phyloP scores from a whole-genome alignment of 2,329 filamentous ascomycete genomes.

The Penicillium rolfsii region DNA sequence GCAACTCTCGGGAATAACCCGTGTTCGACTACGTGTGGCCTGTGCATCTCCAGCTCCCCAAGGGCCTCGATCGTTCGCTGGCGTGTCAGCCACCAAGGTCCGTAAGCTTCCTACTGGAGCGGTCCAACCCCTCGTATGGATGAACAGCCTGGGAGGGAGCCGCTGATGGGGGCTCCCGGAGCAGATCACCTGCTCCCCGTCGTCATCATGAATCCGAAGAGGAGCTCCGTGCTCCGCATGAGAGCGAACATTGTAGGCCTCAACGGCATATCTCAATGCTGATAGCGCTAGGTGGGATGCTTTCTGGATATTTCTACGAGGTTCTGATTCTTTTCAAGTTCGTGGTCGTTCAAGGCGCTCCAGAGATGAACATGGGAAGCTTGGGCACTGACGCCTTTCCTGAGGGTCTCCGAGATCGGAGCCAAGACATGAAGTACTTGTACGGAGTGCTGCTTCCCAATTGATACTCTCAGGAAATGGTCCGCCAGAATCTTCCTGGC shows the following conservation, averaged over 20 bases:
- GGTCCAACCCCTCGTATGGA: conserved; percentile 10
- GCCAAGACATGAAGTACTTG: conserved; percentile 7
- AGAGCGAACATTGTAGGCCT: conserved; percentile 4
- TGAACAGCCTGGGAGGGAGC: not conserved
- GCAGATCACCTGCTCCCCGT: conserved; percentile 18
- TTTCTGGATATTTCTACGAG: conserved; percentile 2
- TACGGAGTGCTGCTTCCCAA: not conserved
- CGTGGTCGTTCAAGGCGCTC: not conserved
- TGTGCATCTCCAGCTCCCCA: not conserved
- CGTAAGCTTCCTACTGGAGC: conserved; percentile 15
- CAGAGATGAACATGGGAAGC: conserved; percentile 5
- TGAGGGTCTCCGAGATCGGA: conserved; percentile 22
- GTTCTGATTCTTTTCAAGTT: not conserved
- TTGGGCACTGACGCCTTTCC: conserved; percentile 9
- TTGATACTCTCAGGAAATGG: not conserved
- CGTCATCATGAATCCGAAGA: conserved; percentile 5
- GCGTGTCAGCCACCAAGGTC: conserved; percentile 17
- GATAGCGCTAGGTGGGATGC: conserved; percentile 9
- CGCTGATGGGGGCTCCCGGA: conserved; percentile 9
- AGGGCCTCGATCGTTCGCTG: conserved; percentile 23
- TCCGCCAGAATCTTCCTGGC: conserved; percentile 11
- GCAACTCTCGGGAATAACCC: conserved; percentile 21
- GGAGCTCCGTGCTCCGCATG: conserved; percentile 8
- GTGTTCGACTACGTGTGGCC: conserved; percentile 12
- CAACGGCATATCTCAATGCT: conserved; percentile 4